These are phyloP conservation scores for Gaeumannomyces tritici DNA, from an alignment of 2,329 filamentous ascomycete genomes.

Conservation along the genomic window DNA sequence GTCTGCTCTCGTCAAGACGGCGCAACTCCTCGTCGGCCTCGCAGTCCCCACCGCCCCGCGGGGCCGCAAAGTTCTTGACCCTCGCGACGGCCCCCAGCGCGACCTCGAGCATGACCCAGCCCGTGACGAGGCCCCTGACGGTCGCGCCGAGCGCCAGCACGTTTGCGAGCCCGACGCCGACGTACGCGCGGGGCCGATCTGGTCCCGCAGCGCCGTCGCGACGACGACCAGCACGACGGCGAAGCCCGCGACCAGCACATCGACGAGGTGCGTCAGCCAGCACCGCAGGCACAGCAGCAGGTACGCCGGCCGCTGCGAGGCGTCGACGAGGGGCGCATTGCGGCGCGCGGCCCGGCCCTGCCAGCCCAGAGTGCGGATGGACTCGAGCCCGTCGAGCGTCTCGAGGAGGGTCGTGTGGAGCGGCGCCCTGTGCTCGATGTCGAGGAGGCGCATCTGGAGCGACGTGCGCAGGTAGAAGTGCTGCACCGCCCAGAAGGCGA, in stretches of 20 bases:
- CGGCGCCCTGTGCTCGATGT: constrained; percentile 41
- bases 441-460: constrained; percentile 39
- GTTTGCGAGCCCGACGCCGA: constrained; percentile 22
- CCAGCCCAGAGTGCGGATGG: constrained; percentile 47
- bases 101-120: constrained; percentile 17
- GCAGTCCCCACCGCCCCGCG: no score
- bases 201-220: constrained; percentile 20
- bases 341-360: constrained; percentile 28
- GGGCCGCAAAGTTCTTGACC: constrained; percentile 7
- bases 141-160: constrained; percentile 14
- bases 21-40: not conserved
- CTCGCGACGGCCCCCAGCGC: constrained; percentile 17
- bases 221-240: constrained; percentile 25
- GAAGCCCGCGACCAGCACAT: constrained; percentile 25
- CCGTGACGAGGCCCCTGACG: constrained; percentile 12
- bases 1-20: not conserved
- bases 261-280: constrained; percentile 35
- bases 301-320: constrained; percentile 47
- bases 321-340: constrained; percentile 38
- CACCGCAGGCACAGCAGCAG: constrained; percentile 46
- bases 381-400: constrained; percentile 34
- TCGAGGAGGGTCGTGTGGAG: constrained; percentile 36
- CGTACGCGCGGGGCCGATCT: constrained; percentile 16
- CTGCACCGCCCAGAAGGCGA: constrained; percentile 31
- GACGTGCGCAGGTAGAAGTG: constrained; percentile 42